Evolutionary conservation across 1,284 basidiomycete genomes (phyloP).

Genomic region (Abortiporus biennis): DNA sequence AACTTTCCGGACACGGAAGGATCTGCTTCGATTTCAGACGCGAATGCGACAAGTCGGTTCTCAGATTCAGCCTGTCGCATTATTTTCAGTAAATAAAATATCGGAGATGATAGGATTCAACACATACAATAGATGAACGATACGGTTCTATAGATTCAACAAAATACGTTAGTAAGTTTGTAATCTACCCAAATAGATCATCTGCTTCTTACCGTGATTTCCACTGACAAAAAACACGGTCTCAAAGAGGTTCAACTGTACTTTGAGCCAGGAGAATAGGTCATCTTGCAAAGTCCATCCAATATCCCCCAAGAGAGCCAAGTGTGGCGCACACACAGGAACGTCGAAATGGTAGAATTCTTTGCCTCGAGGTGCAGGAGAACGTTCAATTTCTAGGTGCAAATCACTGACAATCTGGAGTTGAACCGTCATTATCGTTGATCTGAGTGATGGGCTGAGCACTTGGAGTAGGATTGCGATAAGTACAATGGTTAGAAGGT

Average conservation of each 20-base stretch:
- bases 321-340: constrained; percentile 22
- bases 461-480: too few species aligned
- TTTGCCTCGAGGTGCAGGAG: constrained; percentile 2
- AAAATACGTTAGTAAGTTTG: too few species aligned
- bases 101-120: too few species aligned
- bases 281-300: constrained; percentile 24
- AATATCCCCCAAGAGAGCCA: constrained; percentile 34
- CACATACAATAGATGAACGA: too few species aligned
- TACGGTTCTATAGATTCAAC: too few species aligned
- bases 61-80: background rate
- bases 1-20: constrained; percentile 21
- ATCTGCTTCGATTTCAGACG: constrained; percentile 9
- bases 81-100: too few species aligned
- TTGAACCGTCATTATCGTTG: constrained; percentile 9
- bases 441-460: too few species aligned
- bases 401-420: constrained; percentile 29
- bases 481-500: too few species aligned
- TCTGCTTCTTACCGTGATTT: constrained; percentile 24
- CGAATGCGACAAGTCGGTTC: constrained; percentile 9
- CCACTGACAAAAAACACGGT: constrained; percentile 29
- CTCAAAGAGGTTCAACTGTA: constrained; percentile 27
- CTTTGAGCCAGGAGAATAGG: constrained; percentile 28
- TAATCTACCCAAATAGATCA: too few species aligned
- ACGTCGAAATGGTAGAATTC: constrained; percentile 26
- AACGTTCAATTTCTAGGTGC: constrained; percentile 29